A percentile compares a stretch with the other conserved stretches of the same genome.
These are phyloP conservation scores for Thielaviopsis musarum DNA, from an alignment of 2,329 filamentous ascomycete species.

Conservation along the genomic window DNA sequence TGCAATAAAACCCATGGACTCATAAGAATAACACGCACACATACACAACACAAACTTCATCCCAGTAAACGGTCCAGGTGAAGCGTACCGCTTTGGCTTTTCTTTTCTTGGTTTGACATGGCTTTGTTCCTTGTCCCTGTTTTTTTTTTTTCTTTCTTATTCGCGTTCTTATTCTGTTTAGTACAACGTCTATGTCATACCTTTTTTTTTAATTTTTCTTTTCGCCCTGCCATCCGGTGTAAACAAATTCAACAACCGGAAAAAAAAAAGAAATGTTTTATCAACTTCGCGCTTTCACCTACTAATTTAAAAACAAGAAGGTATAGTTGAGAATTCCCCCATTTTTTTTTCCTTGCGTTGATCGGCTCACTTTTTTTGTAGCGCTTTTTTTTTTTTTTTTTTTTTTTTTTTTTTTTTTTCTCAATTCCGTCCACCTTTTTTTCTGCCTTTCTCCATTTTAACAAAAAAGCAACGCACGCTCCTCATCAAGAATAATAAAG, in stretches of 20 bases:
- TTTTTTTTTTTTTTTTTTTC: background rate
- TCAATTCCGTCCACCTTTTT: background rate
- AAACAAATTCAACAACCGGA: background rate
- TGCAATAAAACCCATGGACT: too few relatives aligned
- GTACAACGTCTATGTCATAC: background rate
- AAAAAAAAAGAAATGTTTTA: too few relatives aligned
- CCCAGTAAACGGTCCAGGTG: too few relatives aligned
- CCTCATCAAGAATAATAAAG: background rate
- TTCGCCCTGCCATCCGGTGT: background rate
- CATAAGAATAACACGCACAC: too few relatives aligned
- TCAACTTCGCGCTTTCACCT: background rate
- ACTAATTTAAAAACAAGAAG: background rate
- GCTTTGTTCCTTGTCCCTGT: background rate
- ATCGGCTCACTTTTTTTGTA: background rate
- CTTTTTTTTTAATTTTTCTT: background rate
- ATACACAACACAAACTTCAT: too few relatives aligned
- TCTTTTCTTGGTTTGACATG: too few relatives aligned
- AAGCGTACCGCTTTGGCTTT: too few relatives aligned
- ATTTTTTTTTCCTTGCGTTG: background rate
- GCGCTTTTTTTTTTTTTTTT: background rate
- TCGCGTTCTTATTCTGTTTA: background rate
- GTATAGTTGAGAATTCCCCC: background rate
- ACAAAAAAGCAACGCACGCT: too few relatives aligned
- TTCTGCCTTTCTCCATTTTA: background rate
- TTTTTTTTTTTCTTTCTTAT: background rate